A percentile compares a stretch with the other conserved stretches of the same genome.
phyloP scores from a whole-genome alignment of 345 rosid species.

The Kernera saxatilis region DNA sequence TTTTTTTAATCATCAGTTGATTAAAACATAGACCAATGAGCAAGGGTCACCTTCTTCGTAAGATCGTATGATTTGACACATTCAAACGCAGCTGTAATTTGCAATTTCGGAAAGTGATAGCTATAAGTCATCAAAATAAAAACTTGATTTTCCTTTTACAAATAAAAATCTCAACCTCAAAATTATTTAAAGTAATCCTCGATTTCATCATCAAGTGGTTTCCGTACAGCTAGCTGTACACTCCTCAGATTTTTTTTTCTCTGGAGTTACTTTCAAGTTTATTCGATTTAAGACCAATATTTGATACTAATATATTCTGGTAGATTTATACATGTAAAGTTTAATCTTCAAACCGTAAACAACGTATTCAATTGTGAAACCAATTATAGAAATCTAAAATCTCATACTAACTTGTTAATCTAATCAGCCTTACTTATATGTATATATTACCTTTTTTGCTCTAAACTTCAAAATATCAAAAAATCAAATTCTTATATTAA shows the following conservation, averaged over 20 bases:
- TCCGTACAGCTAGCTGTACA: conserved; percentile 33
- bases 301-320: neutral
- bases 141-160: neutral
- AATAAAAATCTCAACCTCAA: neutral
- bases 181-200: neutral
- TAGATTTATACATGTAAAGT: neutral
- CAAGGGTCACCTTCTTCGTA: conserved; percentile 19
- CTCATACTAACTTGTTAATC: neutral
- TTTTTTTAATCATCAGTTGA: neutral
- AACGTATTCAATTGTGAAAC: neutral
- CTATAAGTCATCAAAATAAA: neutral
- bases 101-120: conserved; percentile 10
- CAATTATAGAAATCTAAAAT: neutral
- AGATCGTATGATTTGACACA: conserved; percentile 13
- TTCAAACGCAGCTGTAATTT: conserved; percentile 28
- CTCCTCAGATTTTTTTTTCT: neutral
- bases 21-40: conserved; percentile 12
- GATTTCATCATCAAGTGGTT: conserved; percentile 14
- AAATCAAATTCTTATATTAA: neutral
- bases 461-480: neutral
- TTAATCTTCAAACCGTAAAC: neutral
- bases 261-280: neutral
- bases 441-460: neutral
- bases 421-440: neutral
- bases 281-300: neutral